Conservation (phyloP, 441 rosid genomes). For the Manihot esculenta region DNA sequence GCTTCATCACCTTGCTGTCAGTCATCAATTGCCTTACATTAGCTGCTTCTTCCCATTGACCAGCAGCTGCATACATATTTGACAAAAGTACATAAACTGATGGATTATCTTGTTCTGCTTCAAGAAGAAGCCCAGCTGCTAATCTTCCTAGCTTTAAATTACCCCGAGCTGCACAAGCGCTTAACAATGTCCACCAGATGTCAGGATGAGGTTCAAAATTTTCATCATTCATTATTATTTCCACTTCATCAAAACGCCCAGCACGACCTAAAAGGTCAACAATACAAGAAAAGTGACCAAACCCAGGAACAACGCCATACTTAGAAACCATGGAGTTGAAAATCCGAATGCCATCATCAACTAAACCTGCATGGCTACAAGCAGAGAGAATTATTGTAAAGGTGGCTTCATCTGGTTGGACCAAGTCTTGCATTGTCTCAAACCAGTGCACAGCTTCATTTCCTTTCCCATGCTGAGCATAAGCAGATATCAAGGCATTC, state of each 20-base stretch:
- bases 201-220: slow-evolving; percentile 51
- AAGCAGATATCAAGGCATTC: slow-evolving; percentile 81
- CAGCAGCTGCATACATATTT: slow-evolving; percentile 57
- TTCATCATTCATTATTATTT: slow-evolving; percentile 47
- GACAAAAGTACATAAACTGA: slow-evolving; percentile 56
- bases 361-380: slow-evolving; percentile 76
- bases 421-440: slow-evolving; percentile 43
- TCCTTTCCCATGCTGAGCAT: slow-evolving; percentile 69
- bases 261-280: slow-evolving; percentile 68
- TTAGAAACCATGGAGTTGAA: slow-evolving; percentile 58
- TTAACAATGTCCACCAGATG: slow-evolving; percentile 66
- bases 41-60: slow-evolving; percentile 67
- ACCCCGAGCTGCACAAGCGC: slow-evolving; percentile 71
- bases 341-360: slow-evolving; percentile 52
- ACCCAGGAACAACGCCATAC: slow-evolving; percentile 48
- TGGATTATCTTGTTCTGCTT: slow-evolving; percentile 49
- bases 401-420: slow-evolving; percentile 50
- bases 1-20: slow-evolving; percentile 40
- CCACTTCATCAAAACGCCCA: slow-evolving; percentile 53
- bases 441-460: slow-evolving; percentile 51
- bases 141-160: slow-evolving; percentile 55
- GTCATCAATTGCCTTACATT: slow-evolving; percentile 46
- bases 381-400: slow-evolving; percentile 60
- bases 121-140: slow-evolving; percentile 58
- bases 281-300: slow-evolving; percentile 62